Evolutionary conservation across 352 stramenopile genomes (phyloP).

Genomic region (Phytopythium delawarense): DNA sequence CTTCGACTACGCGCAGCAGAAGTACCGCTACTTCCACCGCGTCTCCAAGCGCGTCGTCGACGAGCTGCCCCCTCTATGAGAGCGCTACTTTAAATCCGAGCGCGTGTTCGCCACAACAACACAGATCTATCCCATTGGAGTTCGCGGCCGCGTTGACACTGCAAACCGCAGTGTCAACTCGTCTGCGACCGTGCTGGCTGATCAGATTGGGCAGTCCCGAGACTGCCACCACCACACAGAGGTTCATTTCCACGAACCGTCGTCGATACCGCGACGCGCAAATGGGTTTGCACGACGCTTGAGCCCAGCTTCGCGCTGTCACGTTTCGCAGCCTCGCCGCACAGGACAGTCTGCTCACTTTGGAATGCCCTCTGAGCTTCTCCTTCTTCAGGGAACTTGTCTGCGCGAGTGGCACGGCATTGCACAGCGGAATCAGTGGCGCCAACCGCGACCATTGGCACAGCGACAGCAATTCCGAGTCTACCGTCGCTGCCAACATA

Average conservation of each 20-base stretch:
- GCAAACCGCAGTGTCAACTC: background rate
- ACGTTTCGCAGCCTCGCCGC: background rate
- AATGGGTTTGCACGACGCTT: background rate
- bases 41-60: constrained; percentile 57
- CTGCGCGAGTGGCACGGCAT: background rate
- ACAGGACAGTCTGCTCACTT: background rate
- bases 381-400: background rate
- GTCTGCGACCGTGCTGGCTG: background rate
- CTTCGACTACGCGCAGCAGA: constrained; percentile 50
- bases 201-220: background rate
- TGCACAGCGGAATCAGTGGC: constrained; percentile 2
- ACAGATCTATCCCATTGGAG: background rate
- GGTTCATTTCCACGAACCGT: background rate
- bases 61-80: background rate
- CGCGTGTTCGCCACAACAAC: background rate
- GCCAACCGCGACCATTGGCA: background rate
- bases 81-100: background rate
- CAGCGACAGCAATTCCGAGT: background rate
- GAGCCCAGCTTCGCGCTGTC: no score
- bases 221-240: background rate
- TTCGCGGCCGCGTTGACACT: background rate
- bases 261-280: background rate
- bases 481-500: background rate
- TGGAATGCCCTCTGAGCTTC: background rate
- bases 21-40: constrained; percentile 65